Base-by-base conservation (phyloP, 1,284 basidiomycete genomes). In the Megacollybia platyphylla region DNA sequence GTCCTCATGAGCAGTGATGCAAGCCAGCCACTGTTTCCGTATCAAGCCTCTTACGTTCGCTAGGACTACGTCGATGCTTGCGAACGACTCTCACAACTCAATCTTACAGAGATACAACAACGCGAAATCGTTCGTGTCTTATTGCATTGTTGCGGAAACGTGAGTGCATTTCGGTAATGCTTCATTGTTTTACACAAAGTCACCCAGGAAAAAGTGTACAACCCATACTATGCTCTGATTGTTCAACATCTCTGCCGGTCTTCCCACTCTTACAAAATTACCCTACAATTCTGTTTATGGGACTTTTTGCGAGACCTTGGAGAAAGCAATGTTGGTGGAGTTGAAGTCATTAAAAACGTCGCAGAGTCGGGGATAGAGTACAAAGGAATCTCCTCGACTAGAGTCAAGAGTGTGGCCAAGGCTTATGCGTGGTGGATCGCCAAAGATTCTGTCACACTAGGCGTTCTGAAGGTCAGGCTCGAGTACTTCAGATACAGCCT, bases 281-380 rank as follows among this genome's bases (percentile, higher is more conserved):
- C 96, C 0, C 67, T 98, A 34, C 96, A 97, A 57, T 99, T 91
- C 61, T 90, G 83, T 51, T 65, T 98, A 5, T 99, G 96, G 96
- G 96, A 99, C 59, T 93, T 97, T 56, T 63, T 98, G 29, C 83
- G 94, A 7, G 88, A 90, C 48, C 66, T 98, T 26, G 92, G 91
- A 11, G 89, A 97, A 60, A 75, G 67, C 11, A 71, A 65, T 32
- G 87, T 93, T 27, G 90, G 90, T 2, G 91, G 91, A 2, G 71
- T 73, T 0, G 86, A 84, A 52, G 68, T 88, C 39, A 67, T 89
- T 51, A 86, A 84, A 55, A 75, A 67, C 46, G 56, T 75, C 29
- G 66, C 68, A 48, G 73, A 73, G 17, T 63, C 59, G 24, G 65
- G 58, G 5, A 71, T 73, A 41, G 67, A 73, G 36, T 49, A 67